Evolutionary conservation across 208 protist species (phyloP).

Genomic region (Wallacemonas sp.): DNA sequence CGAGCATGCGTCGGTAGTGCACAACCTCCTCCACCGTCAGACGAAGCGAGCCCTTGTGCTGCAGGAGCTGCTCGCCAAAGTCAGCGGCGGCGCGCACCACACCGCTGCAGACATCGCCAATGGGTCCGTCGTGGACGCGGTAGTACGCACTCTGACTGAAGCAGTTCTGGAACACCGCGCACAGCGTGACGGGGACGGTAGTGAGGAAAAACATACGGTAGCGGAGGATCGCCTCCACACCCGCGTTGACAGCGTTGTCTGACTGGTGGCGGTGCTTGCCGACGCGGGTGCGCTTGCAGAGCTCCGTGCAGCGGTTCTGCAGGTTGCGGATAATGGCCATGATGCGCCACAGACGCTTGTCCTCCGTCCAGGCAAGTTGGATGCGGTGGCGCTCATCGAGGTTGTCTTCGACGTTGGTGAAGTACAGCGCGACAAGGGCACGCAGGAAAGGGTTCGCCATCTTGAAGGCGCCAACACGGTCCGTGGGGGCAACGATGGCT

Average conservation of each 20-base stretch:
- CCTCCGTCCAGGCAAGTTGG: slow-evolving; percentile 52
- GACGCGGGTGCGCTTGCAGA: neutral
- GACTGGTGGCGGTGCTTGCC: neutral
- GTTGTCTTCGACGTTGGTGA: slow-evolving; percentile 51
- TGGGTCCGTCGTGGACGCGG: slow-evolving; percentile 17
- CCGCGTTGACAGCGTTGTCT: slow-evolving; percentile 31
- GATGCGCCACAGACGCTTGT: slow-evolving; percentile 46
- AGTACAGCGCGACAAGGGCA: slow-evolving; percentile 60
- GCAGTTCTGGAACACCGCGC: slow-evolving; percentile 60
- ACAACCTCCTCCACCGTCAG: slow-evolving; percentile 57
- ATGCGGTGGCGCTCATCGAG: slow-evolving; percentile 30
- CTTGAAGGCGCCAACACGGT: slow-evolving; percentile 23
- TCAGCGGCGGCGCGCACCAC: slow-evolving; percentile 18
- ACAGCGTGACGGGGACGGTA: slow-evolving; percentile 35
- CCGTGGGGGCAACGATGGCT: neutral
- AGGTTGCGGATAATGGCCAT: slow-evolving; percentile 28
- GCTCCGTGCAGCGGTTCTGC: slow-evolving; percentile 2
- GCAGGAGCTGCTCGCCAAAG: slow-evolving; percentile 40
- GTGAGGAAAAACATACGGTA: slow-evolving; percentile 55
- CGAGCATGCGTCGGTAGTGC: slow-evolving; percentile 51
- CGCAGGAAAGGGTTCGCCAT: slow-evolving; percentile 63
- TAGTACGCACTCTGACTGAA: slow-evolving; percentile 49
- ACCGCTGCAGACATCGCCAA: slow-evolving; percentile 23
- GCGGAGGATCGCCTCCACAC: slow-evolving; percentile 28
- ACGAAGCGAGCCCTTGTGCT: slow-evolving; percentile 25